These are phyloP conservation scores for Durusdinium trenchii DNA, from an alignment of 73 alveolate species.

Conservation along the genomic window DNA sequence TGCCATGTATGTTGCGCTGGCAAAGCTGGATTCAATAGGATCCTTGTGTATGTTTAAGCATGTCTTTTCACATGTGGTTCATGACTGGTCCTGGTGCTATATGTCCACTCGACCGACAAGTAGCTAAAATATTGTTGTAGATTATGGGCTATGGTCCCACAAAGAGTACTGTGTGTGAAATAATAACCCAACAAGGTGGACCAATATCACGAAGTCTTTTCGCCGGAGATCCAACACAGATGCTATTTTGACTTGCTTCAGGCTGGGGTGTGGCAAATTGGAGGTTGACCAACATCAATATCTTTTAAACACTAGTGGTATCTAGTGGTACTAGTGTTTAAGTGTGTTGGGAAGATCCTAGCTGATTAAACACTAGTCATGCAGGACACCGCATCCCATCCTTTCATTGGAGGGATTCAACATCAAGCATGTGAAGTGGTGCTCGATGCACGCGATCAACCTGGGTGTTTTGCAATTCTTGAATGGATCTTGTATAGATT, in stretches of 20 bases:
- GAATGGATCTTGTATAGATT: background rate
- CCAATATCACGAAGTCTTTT: background rate
- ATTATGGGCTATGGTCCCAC: no score
- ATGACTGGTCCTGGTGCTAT: no score
- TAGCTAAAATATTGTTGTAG: background rate
- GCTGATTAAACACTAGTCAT: background rate
- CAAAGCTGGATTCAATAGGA: background rate
- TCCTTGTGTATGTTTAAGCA: background rate
- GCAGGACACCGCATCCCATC: background rate
- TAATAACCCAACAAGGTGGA: background rate
- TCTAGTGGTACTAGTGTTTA: no score
- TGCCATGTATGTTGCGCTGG: background rate
- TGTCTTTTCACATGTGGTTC: no score
- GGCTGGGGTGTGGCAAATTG: background rate
- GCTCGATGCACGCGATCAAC: conserved; percentile 15
- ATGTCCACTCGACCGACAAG: background rate
- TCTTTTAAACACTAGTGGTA: no score
- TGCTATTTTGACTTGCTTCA: background rate
- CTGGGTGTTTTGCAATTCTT: background rate
- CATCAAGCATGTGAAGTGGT: background rate
- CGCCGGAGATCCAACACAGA: background rate
- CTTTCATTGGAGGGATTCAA: background rate
- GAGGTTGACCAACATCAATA: no score
- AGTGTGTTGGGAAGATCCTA: background rate
- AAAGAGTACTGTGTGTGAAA: no score